These are phyloP conservation scores for Erythrophleum fordii DNA, from an alignment of 306 rosid genomes.

Conservation along the genomic window DNA sequence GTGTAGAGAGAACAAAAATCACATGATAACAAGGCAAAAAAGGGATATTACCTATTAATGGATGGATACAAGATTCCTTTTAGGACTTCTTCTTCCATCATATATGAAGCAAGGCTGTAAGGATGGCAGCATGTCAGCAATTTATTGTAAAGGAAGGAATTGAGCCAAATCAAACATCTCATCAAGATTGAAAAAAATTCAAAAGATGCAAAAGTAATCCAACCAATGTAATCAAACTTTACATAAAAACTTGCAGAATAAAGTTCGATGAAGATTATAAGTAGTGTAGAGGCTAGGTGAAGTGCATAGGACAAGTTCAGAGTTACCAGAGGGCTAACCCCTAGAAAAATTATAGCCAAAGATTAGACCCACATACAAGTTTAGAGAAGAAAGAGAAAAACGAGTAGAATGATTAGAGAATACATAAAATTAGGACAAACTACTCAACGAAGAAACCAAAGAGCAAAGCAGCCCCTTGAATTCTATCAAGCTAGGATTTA, in stretches of 20 bases:
- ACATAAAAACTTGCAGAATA: constrained; percentile 14
- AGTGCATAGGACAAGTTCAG: constrained; percentile 29
- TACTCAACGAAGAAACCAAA: constrained; percentile 10
- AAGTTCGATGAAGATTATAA: constrained; percentile 12
- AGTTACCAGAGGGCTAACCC: not conserved
- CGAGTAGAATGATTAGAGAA: constrained; percentile 23
- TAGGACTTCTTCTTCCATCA: constrained; percentile 77
- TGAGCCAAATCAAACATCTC: constrained; percentile 17
- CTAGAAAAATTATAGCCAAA: constrained; percentile 8
- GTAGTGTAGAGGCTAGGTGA: constrained; percentile 17
- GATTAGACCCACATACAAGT: not conserved
- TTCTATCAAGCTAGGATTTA: constrained; percentile 13
- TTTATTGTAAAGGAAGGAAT: constrained; percentile 29
- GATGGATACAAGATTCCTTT: constrained; percentile 89
- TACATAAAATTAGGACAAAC: constrained; percentile 17
- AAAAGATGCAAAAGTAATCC: not conserved
- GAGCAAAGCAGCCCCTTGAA: constrained; percentile 18
- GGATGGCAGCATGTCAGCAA: constrained; percentile 51
- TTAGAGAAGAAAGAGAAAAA: constrained; percentile 26
- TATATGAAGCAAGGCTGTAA: constrained; percentile 92
- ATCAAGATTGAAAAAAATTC: constrained; percentile 8
- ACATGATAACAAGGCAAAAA: constrained; percentile 11
- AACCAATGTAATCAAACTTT: constrained; percentile 20
- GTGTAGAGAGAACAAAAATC: constrained; percentile 17
- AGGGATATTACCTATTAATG: constrained; percentile 62